Evolutionary conservation across 345 rosid species (phyloP).

Genomic region (Sonneratia caseolaris): DNA sequence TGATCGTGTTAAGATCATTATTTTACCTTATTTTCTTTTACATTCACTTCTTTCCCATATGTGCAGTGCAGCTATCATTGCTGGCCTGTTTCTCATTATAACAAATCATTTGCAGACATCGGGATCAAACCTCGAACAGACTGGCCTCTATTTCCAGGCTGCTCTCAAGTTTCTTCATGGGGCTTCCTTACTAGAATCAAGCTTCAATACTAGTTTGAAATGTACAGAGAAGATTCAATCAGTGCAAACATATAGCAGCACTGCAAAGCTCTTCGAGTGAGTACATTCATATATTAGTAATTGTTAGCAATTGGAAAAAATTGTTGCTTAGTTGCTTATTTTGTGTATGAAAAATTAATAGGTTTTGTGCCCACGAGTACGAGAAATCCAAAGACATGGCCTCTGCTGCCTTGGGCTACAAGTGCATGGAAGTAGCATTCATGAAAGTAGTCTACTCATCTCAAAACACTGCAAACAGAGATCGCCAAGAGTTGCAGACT

Average conservation of each 20-base stretch:
- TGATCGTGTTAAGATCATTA: conserved; percentile 79
- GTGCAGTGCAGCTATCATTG: background rate
- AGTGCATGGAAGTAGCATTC: conserved; percentile 93
- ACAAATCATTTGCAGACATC: conserved; percentile 39
- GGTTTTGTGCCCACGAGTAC: conserved; percentile 91
- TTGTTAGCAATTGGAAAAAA: background rate
- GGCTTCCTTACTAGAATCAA: conserved; percentile 65
- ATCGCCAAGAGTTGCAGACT: conserved; percentile 55
- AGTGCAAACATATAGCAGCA: conserved; percentile 57
- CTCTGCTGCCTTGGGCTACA: conserved; percentile 94
- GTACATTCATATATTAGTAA: conserved; percentile 13
- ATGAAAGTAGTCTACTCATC: conserved; percentile 76
- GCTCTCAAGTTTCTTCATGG: conserved; percentile 88
- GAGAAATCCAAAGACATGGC: conserved; percentile 88
- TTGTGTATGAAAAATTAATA: conserved; percentile 17
- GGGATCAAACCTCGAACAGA: conserved; percentile 49
- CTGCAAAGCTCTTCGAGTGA: conserved; percentile 97
- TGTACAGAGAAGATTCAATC: conserved; percentile 64
- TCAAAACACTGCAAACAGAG: conserved; percentile 48
- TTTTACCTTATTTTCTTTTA: conserved; percentile 9
- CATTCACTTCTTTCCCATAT: conserved; percentile 9
- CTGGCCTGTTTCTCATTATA: background rate
- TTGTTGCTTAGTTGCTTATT: background rate
- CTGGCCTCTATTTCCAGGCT: conserved; percentile 88
- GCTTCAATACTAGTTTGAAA: conserved; percentile 53